Evolutionary conservation across 495 filamentous ascomycete species (phyloP).

Genomic region (Aspergillus steynii): DNA sequence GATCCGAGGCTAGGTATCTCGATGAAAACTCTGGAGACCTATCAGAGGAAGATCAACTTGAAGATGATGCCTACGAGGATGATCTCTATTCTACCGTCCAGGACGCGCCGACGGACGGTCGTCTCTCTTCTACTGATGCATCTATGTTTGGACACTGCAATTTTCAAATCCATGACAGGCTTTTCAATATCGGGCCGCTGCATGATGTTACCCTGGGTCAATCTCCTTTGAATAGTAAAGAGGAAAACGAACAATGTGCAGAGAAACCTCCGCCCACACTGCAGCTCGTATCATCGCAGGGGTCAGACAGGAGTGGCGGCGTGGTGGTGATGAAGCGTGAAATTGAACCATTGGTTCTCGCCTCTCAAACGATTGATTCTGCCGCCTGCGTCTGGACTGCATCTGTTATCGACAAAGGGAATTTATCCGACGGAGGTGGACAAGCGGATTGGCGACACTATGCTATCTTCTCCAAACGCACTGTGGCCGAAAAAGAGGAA

Average conservation of each 20-base stretch:
- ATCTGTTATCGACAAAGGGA: constrained; percentile 19
- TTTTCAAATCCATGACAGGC: constrained; percentile 74
- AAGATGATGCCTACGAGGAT: constrained; percentile 71
- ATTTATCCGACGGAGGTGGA: constrained; percentile 46
- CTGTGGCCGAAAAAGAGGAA: constrained; percentile 36
- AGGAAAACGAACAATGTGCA: constrained; percentile 11
- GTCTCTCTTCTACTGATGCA: constrained; percentile 21
- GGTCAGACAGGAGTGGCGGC: constrained; percentile 66
- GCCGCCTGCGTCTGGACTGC: constrained; percentile 41
- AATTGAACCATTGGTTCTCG: constrained; percentile 66
- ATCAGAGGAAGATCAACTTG: constrained; percentile 55
- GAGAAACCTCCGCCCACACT: constrained; percentile 54
- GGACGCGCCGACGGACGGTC: constrained; percentile 24
- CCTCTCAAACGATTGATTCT: constrained; percentile 45
- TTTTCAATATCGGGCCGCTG: constrained; percentile 77
- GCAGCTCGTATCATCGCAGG: constrained; percentile 71
- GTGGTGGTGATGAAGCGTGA: constrained; percentile 74
- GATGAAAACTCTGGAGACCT: constrained; percentile 41
- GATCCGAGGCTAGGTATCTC: constrained; percentile 51
- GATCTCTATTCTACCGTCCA: constrained; percentile 63
- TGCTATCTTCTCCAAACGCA: constrained; percentile 38
- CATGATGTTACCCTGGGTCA: constrained; percentile 67
- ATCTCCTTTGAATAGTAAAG: constrained; percentile 20
- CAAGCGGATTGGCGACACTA: constrained; percentile 40
- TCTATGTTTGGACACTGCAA: constrained; percentile 57